Percentiles rank a stretch among this genome's conserved stretches.
Conservation (phyloP, 2,329 filamentous ascomycete species). For the Colletotrichum gloeosporioides region DNA sequence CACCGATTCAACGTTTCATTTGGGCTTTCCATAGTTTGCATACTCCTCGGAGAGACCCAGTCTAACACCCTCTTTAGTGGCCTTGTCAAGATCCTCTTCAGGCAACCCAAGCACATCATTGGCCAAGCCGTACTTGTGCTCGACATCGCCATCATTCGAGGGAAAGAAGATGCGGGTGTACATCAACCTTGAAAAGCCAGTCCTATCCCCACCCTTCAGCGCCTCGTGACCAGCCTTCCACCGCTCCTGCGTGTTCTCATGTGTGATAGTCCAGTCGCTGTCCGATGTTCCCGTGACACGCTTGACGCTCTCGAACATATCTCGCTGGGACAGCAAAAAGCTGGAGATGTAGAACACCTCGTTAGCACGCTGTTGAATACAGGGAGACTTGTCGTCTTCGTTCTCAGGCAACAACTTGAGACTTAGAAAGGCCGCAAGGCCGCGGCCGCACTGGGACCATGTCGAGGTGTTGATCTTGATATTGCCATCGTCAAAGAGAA, state of each 20-base stretch:
- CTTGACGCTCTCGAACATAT: slow-evolving; percentile 68
- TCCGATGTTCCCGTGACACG: slow-evolving; percentile 62
- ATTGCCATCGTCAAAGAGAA: slow-evolving; percentile 62
- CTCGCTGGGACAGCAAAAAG: slow-evolving; percentile 65
- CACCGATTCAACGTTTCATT: not conserved
- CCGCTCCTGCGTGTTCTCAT: slow-evolving; percentile 51
- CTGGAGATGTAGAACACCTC: slow-evolving; percentile 56
- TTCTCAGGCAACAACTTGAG: slow-evolving; percentile 30
- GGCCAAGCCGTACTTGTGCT: slow-evolving; percentile 35
- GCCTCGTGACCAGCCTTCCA: slow-evolving; percentile 50
- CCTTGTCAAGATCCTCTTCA: slow-evolving; percentile 63
- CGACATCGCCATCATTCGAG: slow-evolving; percentile 44
- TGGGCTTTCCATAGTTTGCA: not conserved
- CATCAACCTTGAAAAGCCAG: slow-evolving; percentile 55
- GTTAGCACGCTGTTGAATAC: slow-evolving; percentile 44
- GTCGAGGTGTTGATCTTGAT: slow-evolving; percentile 64
- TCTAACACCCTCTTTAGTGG: slow-evolving; percentile 54
- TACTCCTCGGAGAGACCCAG: slow-evolving; percentile 28
- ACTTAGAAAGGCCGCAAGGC: slow-evolving; percentile 40
- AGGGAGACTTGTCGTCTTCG: slow-evolving; percentile 12
- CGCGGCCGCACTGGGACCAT: slow-evolving; percentile 61
- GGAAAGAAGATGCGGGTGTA: slow-evolving; percentile 62
- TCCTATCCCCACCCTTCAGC: slow-evolving; percentile 42
- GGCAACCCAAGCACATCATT: slow-evolving; percentile 64
- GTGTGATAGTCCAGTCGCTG: slow-evolving; percentile 63